A percentile compares a stretch with the other conserved stretches of the same genome.
phyloP scores from a whole-genome alignment of 2,329 filamentous ascomycete genomes.

The Orbilia blumenaviensis region DNA sequence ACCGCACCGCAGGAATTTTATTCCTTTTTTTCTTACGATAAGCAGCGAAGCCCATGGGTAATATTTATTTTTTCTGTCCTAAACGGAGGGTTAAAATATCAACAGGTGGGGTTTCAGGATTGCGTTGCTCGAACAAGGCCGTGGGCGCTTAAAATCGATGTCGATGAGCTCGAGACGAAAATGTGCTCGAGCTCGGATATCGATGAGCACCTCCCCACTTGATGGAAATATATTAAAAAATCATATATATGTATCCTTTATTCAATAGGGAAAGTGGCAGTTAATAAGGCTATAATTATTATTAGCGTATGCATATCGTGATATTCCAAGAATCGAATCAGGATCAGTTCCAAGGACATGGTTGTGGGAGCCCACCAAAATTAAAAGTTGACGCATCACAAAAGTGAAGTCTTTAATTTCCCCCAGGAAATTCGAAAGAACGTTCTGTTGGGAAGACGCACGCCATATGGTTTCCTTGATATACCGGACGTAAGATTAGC shows the following conservation, averaged over 20 bases:
- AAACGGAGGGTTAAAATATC: constrained; percentile 28
- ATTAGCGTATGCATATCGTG: constrained; percentile 42
- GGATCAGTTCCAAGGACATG: constrained; percentile 46
- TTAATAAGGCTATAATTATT: neutral
- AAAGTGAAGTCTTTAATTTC: constrained; percentile 33
- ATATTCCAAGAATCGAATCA: constrained; percentile 41
- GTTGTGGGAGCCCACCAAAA: constrained; percentile 28
- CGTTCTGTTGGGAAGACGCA: constrained; percentile 6
- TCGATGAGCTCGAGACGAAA: constrained; percentile 26
- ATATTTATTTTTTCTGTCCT: constrained; percentile 5
- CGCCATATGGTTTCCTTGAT: constrained; percentile 38
- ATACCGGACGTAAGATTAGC: constrained; percentile 40
- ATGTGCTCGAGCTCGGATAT: constrained; percentile 33
- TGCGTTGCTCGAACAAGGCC: constrained; percentile 36
- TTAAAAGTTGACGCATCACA: constrained; percentile 14
- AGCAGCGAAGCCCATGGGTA: constrained; percentile 7
- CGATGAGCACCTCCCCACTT: constrained; percentile 19
- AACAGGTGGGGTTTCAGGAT: constrained; percentile 47
- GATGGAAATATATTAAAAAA: neutral
- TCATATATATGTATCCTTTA: neutral
- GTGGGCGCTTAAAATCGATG: constrained; percentile 48
- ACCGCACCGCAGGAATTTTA: neutral
- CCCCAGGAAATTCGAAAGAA: constrained; percentile 19
- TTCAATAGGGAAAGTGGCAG: neutral
- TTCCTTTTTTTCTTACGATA: neutral